A percentile compares a stretch with the other conserved stretches of the same genome.
These are phyloP conservation scores for Dryadomyces quercivorus DNA, from an alignment of 2,329 filamentous ascomycete species.

Conservation along the genomic window DNA sequence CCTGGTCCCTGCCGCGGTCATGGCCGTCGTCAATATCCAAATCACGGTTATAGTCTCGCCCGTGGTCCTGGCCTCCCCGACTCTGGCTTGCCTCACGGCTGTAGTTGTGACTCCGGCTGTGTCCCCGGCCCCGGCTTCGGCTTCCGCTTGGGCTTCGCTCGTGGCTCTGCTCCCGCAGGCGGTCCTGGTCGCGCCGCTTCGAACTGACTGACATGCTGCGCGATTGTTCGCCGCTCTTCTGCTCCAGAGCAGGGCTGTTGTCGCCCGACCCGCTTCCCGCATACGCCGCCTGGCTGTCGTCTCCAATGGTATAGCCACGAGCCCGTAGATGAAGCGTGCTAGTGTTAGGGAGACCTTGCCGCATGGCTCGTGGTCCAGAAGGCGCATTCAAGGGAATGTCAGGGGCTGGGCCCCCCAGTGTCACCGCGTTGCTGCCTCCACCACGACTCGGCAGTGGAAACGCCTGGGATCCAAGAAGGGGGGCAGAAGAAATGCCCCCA, in stretches of 20 bases:
- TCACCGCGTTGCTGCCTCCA: slow-evolving; percentile 3
- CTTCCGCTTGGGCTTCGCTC: slow-evolving; percentile 1
- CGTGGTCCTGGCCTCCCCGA: background rate
- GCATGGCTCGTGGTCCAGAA: slow-evolving; percentile 88
- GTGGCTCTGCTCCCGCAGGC: slow-evolving; percentile 14
- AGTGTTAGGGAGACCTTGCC: slow-evolving; percentile 75
- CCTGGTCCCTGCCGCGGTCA: background rate
- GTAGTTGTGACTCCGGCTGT: slow-evolving; percentile 21
- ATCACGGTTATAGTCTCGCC: background rate
- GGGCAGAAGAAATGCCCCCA: background rate
- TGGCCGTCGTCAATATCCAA: no score
- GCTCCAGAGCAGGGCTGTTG: slow-evolving; percentile 10
- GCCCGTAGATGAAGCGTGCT: slow-evolving; percentile 56
- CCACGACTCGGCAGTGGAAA: background rate
- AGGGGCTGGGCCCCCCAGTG: slow-evolving; percentile 12
- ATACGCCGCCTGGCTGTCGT: slow-evolving; percentile 12
- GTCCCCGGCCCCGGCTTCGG: background rate
- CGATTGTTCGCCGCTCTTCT: slow-evolving; percentile 24
- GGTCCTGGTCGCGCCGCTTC: slow-evolving; percentile 18
- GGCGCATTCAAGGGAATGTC: slow-evolving; percentile 60
- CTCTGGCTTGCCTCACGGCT: slow-evolving; percentile 17
- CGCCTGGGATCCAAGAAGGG: background rate
- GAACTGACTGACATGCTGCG: slow-evolving; percentile 32
- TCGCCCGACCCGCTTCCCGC: slow-evolving; percentile 4
- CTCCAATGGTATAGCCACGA: slow-evolving; percentile 19